A percentile compares a stretch with the other conserved stretches of the same genome.
Conservation (phyloP, 208 protist species). For the Wallacemonas sp. region DNA sequence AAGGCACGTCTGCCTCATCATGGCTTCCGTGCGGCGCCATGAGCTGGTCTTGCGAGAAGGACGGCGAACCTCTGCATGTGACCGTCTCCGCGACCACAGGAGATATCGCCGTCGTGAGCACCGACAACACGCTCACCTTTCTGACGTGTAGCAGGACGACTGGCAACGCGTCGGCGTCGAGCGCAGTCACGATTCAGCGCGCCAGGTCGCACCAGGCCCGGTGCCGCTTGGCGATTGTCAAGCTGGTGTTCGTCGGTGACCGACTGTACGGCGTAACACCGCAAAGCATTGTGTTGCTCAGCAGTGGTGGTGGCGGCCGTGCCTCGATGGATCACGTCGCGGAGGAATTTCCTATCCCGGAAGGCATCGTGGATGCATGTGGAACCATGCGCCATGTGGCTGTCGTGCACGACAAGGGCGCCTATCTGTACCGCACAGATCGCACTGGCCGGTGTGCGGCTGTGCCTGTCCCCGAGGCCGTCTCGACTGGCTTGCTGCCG, state of each 20-base stretch:
- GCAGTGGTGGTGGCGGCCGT: not conserved
- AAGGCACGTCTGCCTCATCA: not conserved
- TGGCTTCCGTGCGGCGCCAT: slow-evolving; percentile 4
- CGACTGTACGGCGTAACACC: slow-evolving; percentile 1
- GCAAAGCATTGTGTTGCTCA: slow-evolving; percentile 6
- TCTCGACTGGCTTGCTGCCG: not conserved
- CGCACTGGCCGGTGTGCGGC: not conserved
- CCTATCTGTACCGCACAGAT: slow-evolving; percentile 13
- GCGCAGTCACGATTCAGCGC: not conserved
- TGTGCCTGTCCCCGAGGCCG: slow-evolving; percentile 1
- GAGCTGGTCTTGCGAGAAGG: not conserved
- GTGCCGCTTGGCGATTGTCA: not conserved
- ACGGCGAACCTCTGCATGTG: slow-evolving; percentile 7
- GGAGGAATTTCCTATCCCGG: slow-evolving; percentile 3
- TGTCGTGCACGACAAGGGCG: not conserved
- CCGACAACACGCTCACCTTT: not conserved
- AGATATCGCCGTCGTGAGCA: slow-evolving; percentile 6
- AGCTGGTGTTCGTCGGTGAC: slow-evolving; percentile 8
- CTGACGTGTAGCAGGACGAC: not conserved
- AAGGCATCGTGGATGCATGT: slow-evolving; percentile 9
- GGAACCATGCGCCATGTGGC: not conserved
- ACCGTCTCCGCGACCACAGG: not conserved
- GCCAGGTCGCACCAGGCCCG: not conserved
- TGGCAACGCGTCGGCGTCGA: not conserved
- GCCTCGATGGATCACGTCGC: not conserved